Base-by-base conservation (phyloP, 192 early-diverging fungal species). In the Chytriomyces sp. region DNA sequence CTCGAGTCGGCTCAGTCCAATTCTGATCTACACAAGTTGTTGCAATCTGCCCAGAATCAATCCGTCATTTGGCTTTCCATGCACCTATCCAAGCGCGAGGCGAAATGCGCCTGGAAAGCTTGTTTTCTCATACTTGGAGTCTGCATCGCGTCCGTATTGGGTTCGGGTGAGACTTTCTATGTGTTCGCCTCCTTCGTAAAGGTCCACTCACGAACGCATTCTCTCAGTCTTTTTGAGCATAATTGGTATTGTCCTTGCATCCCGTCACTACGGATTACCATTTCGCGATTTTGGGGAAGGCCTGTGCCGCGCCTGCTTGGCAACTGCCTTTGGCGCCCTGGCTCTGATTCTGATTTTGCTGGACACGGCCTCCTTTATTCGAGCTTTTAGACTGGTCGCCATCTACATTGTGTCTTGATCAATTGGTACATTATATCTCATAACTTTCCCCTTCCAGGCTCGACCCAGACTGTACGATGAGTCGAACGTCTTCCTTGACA, bases 231-330 rank as follows among this genome's bases (percentile, higher is more conserved):
- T 34, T 3, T 34, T 68, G 0, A 68, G 39, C 33, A 52, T 39
- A 10, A 34, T 34, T 30, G 65, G 65, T 33, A 6, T 68, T 34
- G 14, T 68, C 37, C 44, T 68, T 36, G n/a, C 30, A 4, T 17
- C 31, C 3, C 5, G 7, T 6, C 19, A 33, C 5, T 36, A 12
- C 33, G 8, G 32, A 6, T 2, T 70, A 4, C 56, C 55, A 17
- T 59, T 70, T 12, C n/a, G 6, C 5, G 19, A 12, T 28, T 70
- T 59, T 33, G 68, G 68, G 19, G 68, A 70, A 70, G 68, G 68
- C 10, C 38, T 70, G 14, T 25, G 39, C 22, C 68, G 68, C 8
- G 28, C 68, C 6, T 70, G 68, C 52, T n/a, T 70, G 12, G 56
- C 30, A n/a, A 36, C 68, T 12, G 54, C 52, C 39, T 59, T 70